These are phyloP conservation scores for Beauveria rudraprayagi DNA, from an alignment of 2,329 filamentous ascomycete species.

Conservation along the genomic window DNA sequence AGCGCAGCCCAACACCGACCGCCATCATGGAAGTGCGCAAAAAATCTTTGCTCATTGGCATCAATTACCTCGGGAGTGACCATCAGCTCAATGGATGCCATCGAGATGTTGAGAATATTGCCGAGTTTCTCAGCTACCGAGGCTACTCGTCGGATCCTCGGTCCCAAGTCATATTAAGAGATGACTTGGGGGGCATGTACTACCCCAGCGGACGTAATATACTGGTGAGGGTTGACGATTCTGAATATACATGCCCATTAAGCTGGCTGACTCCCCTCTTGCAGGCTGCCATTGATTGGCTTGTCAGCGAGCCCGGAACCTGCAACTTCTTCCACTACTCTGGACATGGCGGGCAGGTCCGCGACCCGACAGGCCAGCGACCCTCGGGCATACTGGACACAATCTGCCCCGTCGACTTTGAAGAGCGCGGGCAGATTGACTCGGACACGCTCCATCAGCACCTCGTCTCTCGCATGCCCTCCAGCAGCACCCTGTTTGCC, in stretches of 20 bases:
- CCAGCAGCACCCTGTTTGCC: conserved; percentile 55
- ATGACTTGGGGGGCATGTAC: conserved; percentile 36
- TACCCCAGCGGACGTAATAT: conserved; percentile 54
- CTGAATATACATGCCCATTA: conserved; percentile 20
- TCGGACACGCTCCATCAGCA: conserved; percentile 54
- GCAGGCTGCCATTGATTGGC: conserved; percentile 47
- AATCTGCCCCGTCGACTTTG: conserved; percentile 50
- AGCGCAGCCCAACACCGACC: not conserved
- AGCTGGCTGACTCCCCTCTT: conserved; percentile 21
- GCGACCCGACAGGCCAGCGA: conserved; percentile 48
- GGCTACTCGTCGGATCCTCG: conserved; percentile 6
- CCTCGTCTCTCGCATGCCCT: conserved; percentile 54
- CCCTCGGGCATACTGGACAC: conserved; percentile 50
- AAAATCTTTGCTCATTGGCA: conserved; percentile 50
- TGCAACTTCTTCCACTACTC: conserved; percentile 56
- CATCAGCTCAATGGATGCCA: conserved; percentile 52
- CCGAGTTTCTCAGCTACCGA: conserved; percentile 37
- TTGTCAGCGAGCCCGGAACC: conserved; percentile 47
- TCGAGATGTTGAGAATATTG: conserved; percentile 54
- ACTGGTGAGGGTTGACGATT: conserved; percentile 46
- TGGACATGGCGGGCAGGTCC: conserved; percentile 48
- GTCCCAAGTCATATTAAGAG: conserved; percentile 10
- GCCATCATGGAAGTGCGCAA: conserved; percentile 6
- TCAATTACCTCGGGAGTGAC: conserved; percentile 52
- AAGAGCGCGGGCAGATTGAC: conserved; percentile 44